These are phyloP conservation scores for Puccinellia tenuiflora DNA, from an alignment of 176 grass and related monocot genomes.

Conservation along the genomic window DNA sequence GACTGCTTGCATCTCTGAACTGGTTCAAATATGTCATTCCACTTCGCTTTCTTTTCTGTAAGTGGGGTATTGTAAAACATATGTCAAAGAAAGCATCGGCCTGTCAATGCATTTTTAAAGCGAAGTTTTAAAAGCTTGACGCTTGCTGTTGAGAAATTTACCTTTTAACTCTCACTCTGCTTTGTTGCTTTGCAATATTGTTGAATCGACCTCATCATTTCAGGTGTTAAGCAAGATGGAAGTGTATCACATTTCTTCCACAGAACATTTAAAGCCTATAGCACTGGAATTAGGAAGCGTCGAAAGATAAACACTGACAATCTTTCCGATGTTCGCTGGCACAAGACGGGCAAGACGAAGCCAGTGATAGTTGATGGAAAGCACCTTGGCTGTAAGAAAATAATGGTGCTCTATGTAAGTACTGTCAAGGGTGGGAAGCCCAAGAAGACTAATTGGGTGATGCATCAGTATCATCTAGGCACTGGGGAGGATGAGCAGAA, in stretches of 20 bases:
- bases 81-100: neutral
- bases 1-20: neutral
- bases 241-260: conserved; percentile 92
- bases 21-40: neutral
- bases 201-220: conserved; percentile 9
- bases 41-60: neutral
- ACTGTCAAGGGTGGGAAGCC: conserved; percentile 58
- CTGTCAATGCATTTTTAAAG: neutral
- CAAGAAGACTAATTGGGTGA: conserved; percentile 97
- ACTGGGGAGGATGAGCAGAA: conserved; percentile 86
- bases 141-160: neutral
- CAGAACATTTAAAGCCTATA: conserved; percentile 92
- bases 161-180: neutral
- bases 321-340: conserved; percentile 82
- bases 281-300: conserved; percentile 83
- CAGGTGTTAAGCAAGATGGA: conserved; percentile 93
- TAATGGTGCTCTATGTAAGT: conserved; percentile 92
- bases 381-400: conserved; percentile 87
- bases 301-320: conserved; percentile 77
- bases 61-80: neutral
- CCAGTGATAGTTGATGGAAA: conserved; percentile 66
- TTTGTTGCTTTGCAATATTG: neutral
- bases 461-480: conserved; percentile 93
- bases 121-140: neutral
- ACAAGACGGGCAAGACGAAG: conserved; percentile 97